A percentile compares a stretch with the other conserved stretches of the same genome.
phyloP scores from a whole-genome alignment of 805 yeast genomes.

The Gaillardinia entomophila region DNA sequence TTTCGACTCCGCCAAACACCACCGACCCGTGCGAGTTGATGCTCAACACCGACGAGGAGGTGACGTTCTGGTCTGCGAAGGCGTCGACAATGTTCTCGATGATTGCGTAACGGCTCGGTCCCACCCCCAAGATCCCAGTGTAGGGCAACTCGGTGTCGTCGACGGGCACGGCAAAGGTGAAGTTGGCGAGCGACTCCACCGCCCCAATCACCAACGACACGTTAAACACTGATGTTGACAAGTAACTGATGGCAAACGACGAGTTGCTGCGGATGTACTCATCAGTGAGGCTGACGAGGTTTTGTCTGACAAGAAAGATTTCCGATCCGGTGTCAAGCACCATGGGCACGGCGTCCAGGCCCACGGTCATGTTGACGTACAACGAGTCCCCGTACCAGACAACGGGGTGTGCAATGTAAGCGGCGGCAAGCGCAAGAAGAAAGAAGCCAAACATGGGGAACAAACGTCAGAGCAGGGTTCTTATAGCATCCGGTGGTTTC shows the following conservation, averaged over 20 bases:
- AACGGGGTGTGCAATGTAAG: too few species aligned
- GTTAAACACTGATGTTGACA: neutral
- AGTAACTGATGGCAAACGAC: neutral
- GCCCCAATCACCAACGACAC: neutral
- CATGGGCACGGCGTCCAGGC: too few species aligned
- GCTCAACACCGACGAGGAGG: neutral
- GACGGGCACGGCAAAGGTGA: neutral
- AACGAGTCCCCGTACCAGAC: too few species aligned
- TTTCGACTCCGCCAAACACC: constrained; percentile 1
- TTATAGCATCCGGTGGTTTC: too few species aligned
- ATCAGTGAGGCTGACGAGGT: neutral
- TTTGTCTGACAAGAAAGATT: constrained; percentile 2
- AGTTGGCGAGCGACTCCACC: constrained; percentile 1
- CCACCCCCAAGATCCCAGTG: neutral
- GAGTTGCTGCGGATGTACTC: neutral
- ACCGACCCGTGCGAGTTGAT: neutral
- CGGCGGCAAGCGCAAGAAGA: too few species aligned
- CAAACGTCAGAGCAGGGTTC: too few species aligned
- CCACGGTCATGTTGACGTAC: too few species aligned
- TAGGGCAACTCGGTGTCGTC: neutral
- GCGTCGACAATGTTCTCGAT: neutral
- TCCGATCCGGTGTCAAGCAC: constrained; percentile 8
- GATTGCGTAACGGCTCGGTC: neutral
- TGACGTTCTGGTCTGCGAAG: neutral
- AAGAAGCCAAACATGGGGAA: too few species aligned